Evolutionary conservation across 2,329 filamentous ascomycete species (phyloP), one percentile per base, ranked within the genome.

Genomic region (Fonsecaea pedrosoi): DNA sequence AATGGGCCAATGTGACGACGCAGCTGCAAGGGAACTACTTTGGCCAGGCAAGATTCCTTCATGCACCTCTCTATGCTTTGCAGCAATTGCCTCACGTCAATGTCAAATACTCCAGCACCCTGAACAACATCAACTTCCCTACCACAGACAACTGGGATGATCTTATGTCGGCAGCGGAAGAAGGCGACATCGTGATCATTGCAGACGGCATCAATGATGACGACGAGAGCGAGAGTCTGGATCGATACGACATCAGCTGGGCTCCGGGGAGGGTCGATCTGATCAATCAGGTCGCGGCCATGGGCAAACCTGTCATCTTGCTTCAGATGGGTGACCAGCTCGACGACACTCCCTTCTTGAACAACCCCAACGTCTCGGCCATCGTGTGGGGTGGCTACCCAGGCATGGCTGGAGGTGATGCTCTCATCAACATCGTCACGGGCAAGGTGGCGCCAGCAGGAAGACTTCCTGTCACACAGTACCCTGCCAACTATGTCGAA

Each of bases 11-110:
- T 60, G 84, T 84, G 6, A 85, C 85, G 0, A 78, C 76, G 4
- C 82, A 87, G 66, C 82, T 89, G 78, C 84, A 85, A 59, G 87
- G 87, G 0, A 86, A 86, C 71, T 89, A 90, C 75, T 79, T 74
- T 65, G 87, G 87, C 34, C 75, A 80, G 2, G 81, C 87, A 0
- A 85, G 86, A 0, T 89, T 85, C 75, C 77, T 85, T 2, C 82
- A 81, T 69, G 83, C 81, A 3, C 86, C 86, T 0, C 77, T 86
- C 0, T 82, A 80, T 35, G 85, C 86, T 10, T 82, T 85, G 8
- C 62, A 70, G 32, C 73, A 83, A 42, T 75, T 81, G 25, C 79
- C 82, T 3, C 80, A 80, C 1, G 76, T 84, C 34, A 77, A 79
- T 0, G 80, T 84, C 25, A 79, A 79, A 68, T 83, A 83, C 65